phyloP scores from a whole-genome alignment of 768 basidiomycete genomes.

The Kwoniella heveanensis region DNA sequence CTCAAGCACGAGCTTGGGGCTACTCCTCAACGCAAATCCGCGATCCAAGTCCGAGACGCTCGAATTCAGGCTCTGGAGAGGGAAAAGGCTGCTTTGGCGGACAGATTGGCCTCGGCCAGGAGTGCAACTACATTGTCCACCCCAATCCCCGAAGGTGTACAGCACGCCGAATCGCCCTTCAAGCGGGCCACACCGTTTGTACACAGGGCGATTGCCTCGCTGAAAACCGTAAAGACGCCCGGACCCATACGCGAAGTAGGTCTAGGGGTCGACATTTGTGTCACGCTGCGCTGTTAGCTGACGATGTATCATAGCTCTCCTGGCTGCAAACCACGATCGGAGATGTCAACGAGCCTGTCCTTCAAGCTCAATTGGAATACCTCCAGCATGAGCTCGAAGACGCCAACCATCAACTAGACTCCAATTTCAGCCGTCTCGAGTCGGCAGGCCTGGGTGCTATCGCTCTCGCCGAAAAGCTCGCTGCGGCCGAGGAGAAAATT shows the following conservation, averaged over 20 bases:
- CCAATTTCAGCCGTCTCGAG: conserved; percentile 52
- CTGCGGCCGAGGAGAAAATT: conserved; percentile 41
- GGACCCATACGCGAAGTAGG: conserved; percentile 47
- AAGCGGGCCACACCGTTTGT: conserved; percentile 36
- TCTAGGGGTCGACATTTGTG: neutral
- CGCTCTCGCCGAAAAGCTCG: conserved; percentile 48
- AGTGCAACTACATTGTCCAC: neutral
- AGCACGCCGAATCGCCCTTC: conserved; percentile 42
- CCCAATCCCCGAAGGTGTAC: conserved; percentile 4
- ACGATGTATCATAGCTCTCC: conserved; percentile 33
- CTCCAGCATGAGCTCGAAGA: conserved; percentile 45
- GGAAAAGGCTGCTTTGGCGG: conserved; percentile 47
- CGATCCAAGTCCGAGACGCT: conserved; percentile 37
- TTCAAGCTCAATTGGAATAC: conserved; percentile 43
- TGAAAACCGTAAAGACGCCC: conserved; percentile 47
- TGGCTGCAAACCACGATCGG: conserved; percentile 49
- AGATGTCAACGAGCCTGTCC: conserved; percentile 41
- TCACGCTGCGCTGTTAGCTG: conserved; percentile 14
- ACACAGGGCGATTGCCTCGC: conserved; percentile 37
- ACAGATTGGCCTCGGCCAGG: conserved; percentile 24
- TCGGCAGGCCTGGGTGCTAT: conserved; percentile 46
- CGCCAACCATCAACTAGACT: conserved; percentile 49
- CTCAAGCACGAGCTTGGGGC: conserved; percentile 44
- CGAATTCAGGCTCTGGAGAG: conserved; percentile 43
- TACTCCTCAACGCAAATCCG: conserved; percentile 38